These are phyloP conservation scores for Bipolaris bicolor DNA, from an alignment of 2,329 filamentous ascomycete species.

Conservation along the genomic window DNA sequence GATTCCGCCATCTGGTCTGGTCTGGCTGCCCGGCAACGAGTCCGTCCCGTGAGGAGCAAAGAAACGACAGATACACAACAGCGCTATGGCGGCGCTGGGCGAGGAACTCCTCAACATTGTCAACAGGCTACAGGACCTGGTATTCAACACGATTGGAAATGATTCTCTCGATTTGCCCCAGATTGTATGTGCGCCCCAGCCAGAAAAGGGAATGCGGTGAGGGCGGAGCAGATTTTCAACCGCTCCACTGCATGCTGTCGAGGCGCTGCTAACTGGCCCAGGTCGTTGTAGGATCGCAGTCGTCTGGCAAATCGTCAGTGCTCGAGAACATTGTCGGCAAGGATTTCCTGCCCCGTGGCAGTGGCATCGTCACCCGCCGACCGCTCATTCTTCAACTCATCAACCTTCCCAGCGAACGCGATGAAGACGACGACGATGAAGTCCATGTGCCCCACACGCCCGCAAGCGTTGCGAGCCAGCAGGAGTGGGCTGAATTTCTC, in stretches of 20 bases:
- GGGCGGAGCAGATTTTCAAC: constrained; percentile 17
- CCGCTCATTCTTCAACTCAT: constrained; percentile 97
- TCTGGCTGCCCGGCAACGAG: constrained; percentile 35
- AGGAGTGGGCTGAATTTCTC: constrained; percentile 93
- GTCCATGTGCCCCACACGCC: constrained; percentile 75
- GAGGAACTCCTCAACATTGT: constrained; percentile 94
- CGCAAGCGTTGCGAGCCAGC: constrained; percentile 69
- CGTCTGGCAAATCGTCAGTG: constrained; percentile 96
- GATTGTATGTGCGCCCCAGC: constrained; percentile 77
- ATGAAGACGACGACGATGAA: constrained; percentile 70
- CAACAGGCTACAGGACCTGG: constrained; percentile 97
- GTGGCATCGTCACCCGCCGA: constrained; percentile 92
- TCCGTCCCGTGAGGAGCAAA: constrained; percentile 30
- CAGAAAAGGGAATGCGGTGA: constrained; percentile 19
- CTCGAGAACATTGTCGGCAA: constrained; percentile 98
- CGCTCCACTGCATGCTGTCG: constrained; percentile 2
- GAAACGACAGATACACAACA: constrained; percentile 27
- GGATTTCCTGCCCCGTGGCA: constrained; percentile 95
- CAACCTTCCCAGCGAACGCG: constrained; percentile 80
- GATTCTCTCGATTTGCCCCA: constrained; percentile 97
- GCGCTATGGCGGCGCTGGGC: constrained; percentile 85
- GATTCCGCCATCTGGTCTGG: constrained; percentile 20
- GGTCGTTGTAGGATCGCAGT: constrained; percentile 98
- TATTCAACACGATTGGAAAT: constrained; percentile 99
- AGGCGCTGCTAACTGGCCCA: constrained; percentile 50